Conservation (phyloP, 805 yeast species). For the Schwanniomyces pseudopolymorphus region DNA sequence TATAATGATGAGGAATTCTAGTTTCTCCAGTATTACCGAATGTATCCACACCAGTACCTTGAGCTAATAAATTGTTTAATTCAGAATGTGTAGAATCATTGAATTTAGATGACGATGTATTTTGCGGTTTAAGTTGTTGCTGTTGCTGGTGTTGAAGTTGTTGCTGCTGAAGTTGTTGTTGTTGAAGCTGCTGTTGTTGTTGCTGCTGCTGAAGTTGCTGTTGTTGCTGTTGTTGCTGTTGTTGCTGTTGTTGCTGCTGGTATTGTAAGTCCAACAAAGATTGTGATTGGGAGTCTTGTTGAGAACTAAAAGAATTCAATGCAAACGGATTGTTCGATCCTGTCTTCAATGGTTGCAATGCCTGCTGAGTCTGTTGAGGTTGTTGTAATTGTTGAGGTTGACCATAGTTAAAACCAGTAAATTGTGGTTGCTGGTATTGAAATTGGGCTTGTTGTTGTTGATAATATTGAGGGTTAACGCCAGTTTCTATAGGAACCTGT, state of each 20-base stretch:
- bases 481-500: slow-evolving; percentile 54
- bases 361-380: slow-evolving; percentile 25
- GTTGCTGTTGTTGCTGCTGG: slow-evolving; percentile 16
- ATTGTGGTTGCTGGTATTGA: slow-evolving; percentile 23
- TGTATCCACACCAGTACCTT: slow-evolving; percentile 91
- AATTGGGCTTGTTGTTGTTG: slow-evolving; percentile 25
- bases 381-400: slow-evolving; percentile 31
- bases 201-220: slow-evolving; percentile 12
- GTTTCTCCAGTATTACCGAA: slow-evolving; percentile 84
- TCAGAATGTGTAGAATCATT: slow-evolving; percentile 54
- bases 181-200: slow-evolving; percentile 21
- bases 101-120: slow-evolving; percentile 33
- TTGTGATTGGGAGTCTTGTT: slow-evolving; percentile 19
- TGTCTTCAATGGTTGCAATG: slow-evolving; percentile 56
- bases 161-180: slow-evolving; percentile 31
- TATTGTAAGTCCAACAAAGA: slow-evolving; percentile 25
- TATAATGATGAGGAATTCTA: slow-evolving; percentile 91
- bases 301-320: slow-evolving; percentile 22
- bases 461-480: slow-evolving; percentile 43
- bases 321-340: slow-evolving; percentile 85
- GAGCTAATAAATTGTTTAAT: slow-evolving; percentile 73
- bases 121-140: slow-evolving; percentile 31
- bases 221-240: slow-evolving; percentile 14
- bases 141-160: slow-evolving; percentile 16
- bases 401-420: slow-evolving; percentile 18